Base-by-base conservation (phyloP, 2,329 filamentous ascomycete genomes). In the Lasiodiplodia sp. region DNA sequence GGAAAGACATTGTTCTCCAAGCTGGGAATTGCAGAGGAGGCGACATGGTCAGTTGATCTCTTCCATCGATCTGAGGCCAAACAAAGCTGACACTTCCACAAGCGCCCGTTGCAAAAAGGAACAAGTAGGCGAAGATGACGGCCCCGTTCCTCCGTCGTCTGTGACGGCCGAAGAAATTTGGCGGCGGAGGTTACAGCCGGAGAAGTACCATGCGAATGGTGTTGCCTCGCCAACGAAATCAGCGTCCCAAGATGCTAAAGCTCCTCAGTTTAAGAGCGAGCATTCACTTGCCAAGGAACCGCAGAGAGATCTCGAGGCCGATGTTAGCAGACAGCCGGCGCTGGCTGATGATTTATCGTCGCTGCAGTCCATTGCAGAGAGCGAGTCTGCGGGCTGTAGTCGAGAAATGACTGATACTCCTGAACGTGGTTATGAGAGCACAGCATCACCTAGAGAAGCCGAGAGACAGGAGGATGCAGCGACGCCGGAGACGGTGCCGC, bases 101-200 rank as follows among this genome's bases (percentile, higher is more conserved):
- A 38, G 31, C n/a, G 44, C 44, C 10, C 44, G 44, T 18, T 64
- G 60, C 14, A 64, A 52, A 49, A 52, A 52, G 12, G 34, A 64
- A 31, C 37, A 37, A 18, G 4, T 31, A 18, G 38, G 6, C 7
- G 2, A 18, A 16, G 47, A 38, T 11, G 14, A n/a, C 23, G 3
- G 18, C 3, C 1, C 21, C 11, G 28, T n/a, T 2, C 18, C 4
- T 7, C 25, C 4, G 25, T n/a, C n/a, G 3, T 2, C 44, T 38
- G 11, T 34, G 31, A 52, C 44, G 11, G 28, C 47, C 18, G 44
- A 64, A 47, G 60, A 64, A 34, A n/a, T 64, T 14, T 64, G 60
- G 60, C 60, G 60, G 18, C 60, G 44, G 28, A 52, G 47, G 25
- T 21, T 64, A 31, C 44, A 52, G 21, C 28, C 21, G 7, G 47